Evolutionary conservation across 129 eudicot species (phyloP).

Genomic region (Flaveria ramosissima): DNA sequence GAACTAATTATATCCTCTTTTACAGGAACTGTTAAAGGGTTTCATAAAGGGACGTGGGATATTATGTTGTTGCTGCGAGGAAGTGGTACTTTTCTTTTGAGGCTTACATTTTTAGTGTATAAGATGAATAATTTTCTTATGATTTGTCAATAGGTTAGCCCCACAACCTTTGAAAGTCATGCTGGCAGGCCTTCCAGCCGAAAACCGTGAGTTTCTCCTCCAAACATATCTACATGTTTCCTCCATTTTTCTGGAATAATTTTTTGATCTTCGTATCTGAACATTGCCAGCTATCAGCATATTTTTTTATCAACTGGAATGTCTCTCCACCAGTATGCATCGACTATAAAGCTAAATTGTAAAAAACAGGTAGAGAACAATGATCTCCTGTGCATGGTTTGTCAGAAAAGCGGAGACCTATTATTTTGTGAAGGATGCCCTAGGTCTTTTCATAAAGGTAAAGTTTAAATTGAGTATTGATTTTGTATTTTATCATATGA

Average conservation of each 20-base stretch:
- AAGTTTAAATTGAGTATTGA: not conserved
- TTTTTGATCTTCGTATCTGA: not conserved
- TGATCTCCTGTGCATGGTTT: constrained; percentile 67
- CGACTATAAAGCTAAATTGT: constrained; percentile 48
- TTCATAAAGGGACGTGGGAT: constrained; percentile 59
- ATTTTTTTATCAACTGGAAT: constrained; percentile 79
- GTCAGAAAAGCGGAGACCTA: constrained; percentile 68
- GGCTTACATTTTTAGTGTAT: not conserved
- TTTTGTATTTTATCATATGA: constrained; percentile 11
- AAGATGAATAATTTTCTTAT: constrained; percentile 17
- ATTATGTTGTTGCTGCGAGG: constrained; percentile 58
- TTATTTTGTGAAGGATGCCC: constrained; percentile 79
- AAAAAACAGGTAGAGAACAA: constrained; percentile 37
- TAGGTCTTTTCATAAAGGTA: constrained; percentile 83
- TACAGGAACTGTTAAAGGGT: constrained; percentile 67
- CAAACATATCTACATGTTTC: not conserved
- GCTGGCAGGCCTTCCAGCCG: constrained; percentile 76
- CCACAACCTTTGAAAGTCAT: constrained; percentile 86
- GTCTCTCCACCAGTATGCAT: constrained; percentile 76
- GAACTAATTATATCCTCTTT: constrained; percentile 16
- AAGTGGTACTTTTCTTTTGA: constrained; percentile 44
- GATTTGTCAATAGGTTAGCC: constrained; percentile 60
- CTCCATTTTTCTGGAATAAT: not conserved
- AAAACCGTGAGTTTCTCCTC: constrained; percentile 67
- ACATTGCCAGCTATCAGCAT: constrained; percentile 55